A percentile compares a stretch with the other conserved stretches of the same genome.
These are phyloP conservation scores for Eimeria maxima DNA, from an alignment of 169 alveolate genomes.

Conservation along the genomic window DNA sequence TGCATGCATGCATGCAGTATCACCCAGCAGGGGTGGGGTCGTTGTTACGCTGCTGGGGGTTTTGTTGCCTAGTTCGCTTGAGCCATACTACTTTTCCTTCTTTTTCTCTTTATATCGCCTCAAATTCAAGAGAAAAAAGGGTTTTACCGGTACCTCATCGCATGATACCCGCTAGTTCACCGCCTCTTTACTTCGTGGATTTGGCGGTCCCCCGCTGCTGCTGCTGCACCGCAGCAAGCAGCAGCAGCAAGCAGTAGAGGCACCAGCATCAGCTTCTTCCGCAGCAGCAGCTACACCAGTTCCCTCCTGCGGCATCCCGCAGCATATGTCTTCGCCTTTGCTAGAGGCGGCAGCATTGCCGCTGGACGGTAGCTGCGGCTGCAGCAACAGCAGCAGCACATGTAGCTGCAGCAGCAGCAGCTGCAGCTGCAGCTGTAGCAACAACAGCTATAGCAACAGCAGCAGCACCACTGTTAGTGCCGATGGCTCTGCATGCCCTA, in stretches of 20 bases:
- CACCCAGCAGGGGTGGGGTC: not conserved
- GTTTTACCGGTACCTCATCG: not conserved
- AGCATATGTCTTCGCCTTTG: constrained; percentile 38
- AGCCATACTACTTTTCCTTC: not conserved
- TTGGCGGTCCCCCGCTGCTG: constrained; percentile 35
- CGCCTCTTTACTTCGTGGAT: not conserved
- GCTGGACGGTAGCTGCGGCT: constrained; percentile 24
- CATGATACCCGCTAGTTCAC: not conserved
- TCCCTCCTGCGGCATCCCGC: not conserved
- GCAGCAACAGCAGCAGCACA: constrained; percentile 25
- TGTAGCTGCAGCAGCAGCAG: constrained; percentile 45
- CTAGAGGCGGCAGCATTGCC: constrained; percentile 34
- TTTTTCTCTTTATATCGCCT: not conserved
- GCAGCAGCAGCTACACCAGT: not conserved
- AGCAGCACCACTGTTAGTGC: not conserved
- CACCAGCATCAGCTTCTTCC: not conserved
- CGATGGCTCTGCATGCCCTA: constrained; percentile 17
- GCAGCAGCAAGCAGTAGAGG: constrained; percentile 38
- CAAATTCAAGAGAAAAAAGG: not conserved
- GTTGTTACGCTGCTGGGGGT: not conserved
- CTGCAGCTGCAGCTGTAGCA: constrained; percentile 28
- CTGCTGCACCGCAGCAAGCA: constrained; percentile 64
- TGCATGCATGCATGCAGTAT: not conserved
- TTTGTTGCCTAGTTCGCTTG: not conserved
- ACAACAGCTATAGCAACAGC: not conserved